These are phyloP conservation scores for Vicia sativa DNA, from an alignment of 306 rosid genomes.

Conservation along the genomic window DNA sequence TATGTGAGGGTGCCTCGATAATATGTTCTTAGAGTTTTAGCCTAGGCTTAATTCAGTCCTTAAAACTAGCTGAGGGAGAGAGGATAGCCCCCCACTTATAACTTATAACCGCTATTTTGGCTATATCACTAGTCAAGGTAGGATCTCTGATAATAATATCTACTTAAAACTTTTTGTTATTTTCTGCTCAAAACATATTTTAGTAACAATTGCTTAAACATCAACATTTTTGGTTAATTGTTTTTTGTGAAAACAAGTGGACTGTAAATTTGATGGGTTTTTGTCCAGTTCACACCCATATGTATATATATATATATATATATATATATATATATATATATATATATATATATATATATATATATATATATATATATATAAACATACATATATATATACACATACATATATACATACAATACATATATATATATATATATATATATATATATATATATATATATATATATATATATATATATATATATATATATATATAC, in stretches of 20 bases:
- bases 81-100: background rate
- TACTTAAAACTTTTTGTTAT: background rate
- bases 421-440: no score
- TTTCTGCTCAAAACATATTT: slow-evolving; percentile 1
- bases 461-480: no score
- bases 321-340: no score
- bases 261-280: slow-evolving; percentile 5
- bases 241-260: slow-evolving; percentile 23
- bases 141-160: background rate
- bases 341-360: no score
- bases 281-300: slow-evolving; percentile 7
- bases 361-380: no score
- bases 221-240: background rate
- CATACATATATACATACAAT: no score
- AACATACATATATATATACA: no score
- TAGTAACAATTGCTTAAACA: background rate
- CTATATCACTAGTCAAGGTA: background rate
- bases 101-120: slow-evolving; percentile 1
- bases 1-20: background rate
- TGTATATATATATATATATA: no score
- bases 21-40: background rate
- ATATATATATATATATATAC: no score
- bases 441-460: no score
- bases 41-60: background rate
- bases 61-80: background rate